Evolutionary conservation across 257 asterid species (phyloP).

Genomic region (Capsicum pubescens): DNA sequence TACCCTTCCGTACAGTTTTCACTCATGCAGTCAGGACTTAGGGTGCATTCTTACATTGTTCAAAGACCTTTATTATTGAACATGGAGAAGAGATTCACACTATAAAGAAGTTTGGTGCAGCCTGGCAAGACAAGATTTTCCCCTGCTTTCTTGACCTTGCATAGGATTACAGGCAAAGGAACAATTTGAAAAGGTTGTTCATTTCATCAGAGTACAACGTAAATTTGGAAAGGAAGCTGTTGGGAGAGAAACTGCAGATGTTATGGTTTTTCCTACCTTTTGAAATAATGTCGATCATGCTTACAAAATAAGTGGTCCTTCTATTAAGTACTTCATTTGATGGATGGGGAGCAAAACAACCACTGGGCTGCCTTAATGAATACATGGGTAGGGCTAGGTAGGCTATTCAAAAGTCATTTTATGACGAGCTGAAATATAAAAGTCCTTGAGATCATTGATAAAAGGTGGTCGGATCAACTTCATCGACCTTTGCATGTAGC

Average conservation of each 20-base stretch:
- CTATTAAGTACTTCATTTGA: constrained; percentile 12
- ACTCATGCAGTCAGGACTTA: not conserved
- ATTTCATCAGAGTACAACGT: not conserved
- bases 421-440: not conserved
- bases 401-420: not conserved
- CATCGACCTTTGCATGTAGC: not conserved
- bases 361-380: constrained; percentile 13
- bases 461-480: constrained; percentile 21
- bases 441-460: not conserved
- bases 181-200: not conserved
- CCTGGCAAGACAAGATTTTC: not conserved
- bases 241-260: not conserved
- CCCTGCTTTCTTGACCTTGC: not conserved
- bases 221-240: not conserved
- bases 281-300: not conserved
- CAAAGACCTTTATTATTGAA: not conserved
- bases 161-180: not conserved
- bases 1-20: not conserved
- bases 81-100: not conserved
- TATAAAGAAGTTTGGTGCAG: not conserved
- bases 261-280: not conserved
- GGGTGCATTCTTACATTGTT: not conserved
- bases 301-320: not conserved
- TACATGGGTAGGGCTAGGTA: not conserved
- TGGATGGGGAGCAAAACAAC: constrained; percentile 1